Evolutionary conservation across 768 basidiomycete genomes (phyloP), one percentile per base, ranked within the genome.

Genomic region (Leccinellum luteum): DNA sequence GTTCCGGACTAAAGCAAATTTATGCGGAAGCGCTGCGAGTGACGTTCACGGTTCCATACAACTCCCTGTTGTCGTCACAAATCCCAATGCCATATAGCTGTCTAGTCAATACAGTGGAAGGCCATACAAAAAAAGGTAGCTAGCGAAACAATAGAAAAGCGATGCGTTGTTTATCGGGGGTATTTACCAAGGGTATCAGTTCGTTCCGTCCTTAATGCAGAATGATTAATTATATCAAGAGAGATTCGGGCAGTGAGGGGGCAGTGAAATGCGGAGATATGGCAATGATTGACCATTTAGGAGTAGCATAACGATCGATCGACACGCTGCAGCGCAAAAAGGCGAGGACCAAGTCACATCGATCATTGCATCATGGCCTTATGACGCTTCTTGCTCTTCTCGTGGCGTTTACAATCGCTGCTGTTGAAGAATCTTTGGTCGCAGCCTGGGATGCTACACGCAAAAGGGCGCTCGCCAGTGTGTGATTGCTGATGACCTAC

Each of bases 371-470:
- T 4, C 15, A 66, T 43, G 21, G 62, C 61, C 49, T 66, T 68
- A 27, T 71, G 70, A 58, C 70, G 70, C 45, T 71, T 74, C 61
- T 4, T 61, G 64, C 73, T 74, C 55, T 59, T 72, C 58, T 72
- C 71, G 10, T 72, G 71, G 48, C 71, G 71, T 44, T 68, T 72
- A 55, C 71, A 74, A 19, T 72, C 71, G 12, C 71, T 74, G 43
- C 59, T 70, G 54, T 72, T 72, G 57, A 48, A 73, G 49, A 72
- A 72, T 15, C 60, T 61, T 38, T 72, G 71, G 0, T 1, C 6
- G 54, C 71, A 72, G 2, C 72, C 72, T 6, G 60, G 49, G 31
- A 74, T 50, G 4, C 34, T 4, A 63, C 71, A 72, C 1, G 1
- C 21, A 58, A 63, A 73, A 1, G 67, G 73, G 1, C 64, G 64